phyloP scores from a whole-genome alignment of 768 basidiomycete genomes.

The Boletus huronensis region DNA sequence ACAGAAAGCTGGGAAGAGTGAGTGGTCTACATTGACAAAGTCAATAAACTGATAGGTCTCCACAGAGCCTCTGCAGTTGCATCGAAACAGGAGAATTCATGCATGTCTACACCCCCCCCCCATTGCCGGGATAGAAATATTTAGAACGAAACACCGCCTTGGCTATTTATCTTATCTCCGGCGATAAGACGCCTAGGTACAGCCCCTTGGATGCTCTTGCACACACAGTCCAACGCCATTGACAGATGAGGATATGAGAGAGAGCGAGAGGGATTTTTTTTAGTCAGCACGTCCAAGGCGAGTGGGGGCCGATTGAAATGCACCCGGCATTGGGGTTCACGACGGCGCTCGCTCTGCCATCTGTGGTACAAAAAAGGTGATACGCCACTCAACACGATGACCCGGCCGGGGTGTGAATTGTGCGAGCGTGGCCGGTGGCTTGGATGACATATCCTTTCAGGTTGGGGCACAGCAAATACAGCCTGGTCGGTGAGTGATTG shows the following conservation, averaged over 20 bases:
- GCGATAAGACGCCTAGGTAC: not conserved
- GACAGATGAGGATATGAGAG: not conserved
- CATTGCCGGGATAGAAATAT: not conserved
- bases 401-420: constrained; percentile 5
- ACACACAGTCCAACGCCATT: not conserved
- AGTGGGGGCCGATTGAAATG: not conserved
- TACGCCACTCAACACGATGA: constrained; percentile 8
- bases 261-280: not conserved
- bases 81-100: constrained; percentile 90
- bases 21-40: constrained; percentile 16
- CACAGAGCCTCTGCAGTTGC: constrained; percentile 73
- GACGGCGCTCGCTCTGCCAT: not conserved
- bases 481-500: constrained; percentile 2
- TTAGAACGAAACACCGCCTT: not conserved
- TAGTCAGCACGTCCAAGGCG: not conserved
- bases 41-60: not conserved
- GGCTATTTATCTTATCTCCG: not conserved
- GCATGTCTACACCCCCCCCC: constrained; percentile 76
- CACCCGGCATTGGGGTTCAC: not conserved
- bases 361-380: constrained; percentile 6
- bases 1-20: constrained; percentile 71
- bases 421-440: not conserved
- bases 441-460: not conserved
- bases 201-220: not conserved
- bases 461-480: constrained; percentile 9